These are phyloP conservation scores for Salix koriyanagi DNA, from an alignment of 345 rosid genomes.

Conservation along the genomic window DNA sequence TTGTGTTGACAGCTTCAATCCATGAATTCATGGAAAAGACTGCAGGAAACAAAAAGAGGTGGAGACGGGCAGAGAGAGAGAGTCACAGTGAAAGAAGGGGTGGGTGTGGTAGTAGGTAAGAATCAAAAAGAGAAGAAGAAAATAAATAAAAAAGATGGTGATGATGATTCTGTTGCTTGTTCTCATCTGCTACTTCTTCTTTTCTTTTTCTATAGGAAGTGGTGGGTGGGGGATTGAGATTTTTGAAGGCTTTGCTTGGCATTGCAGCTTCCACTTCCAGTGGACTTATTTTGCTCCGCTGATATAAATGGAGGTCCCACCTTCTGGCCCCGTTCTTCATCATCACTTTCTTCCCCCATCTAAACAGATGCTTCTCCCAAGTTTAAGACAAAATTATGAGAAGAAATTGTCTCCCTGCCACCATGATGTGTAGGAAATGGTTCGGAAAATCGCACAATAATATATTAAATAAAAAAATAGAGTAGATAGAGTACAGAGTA, in stretches of 20 bases:
- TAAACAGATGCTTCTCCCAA: background rate
- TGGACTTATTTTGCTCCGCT: conserved; percentile 34
- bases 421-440: too few species aligned
- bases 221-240: conserved; percentile 37
- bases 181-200: conserved; percentile 5
- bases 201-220: conserved; percentile 9
- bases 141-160: background rate
- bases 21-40: conserved; percentile 47
- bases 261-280: conserved; percentile 47
- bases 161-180: conserved; percentile 14
- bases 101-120: conserved; percentile 40
- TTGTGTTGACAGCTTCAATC: conserved; percentile 21
- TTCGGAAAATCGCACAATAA: too few species aligned
- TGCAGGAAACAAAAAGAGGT: background rate
- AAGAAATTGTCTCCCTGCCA: conserved; percentile 18
- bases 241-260: conserved; percentile 37
- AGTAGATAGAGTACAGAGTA: too few species aligned
- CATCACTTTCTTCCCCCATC: conserved; percentile 12
- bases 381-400: conserved; percentile 12
- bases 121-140: conserved; percentile 12
- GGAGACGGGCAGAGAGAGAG: background rate
- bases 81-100: conserved; percentile 27
- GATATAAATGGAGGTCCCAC: conserved; percentile 34
- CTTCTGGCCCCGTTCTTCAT: conserved; percentile 14
- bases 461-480: too few species aligned